A percentile compares a stretch with the other conserved stretches of the same genome.
These are phyloP conservation scores for Podospora comata DNA, from an alignment of 495 filamentous ascomycete species.

Conservation along the genomic window DNA sequence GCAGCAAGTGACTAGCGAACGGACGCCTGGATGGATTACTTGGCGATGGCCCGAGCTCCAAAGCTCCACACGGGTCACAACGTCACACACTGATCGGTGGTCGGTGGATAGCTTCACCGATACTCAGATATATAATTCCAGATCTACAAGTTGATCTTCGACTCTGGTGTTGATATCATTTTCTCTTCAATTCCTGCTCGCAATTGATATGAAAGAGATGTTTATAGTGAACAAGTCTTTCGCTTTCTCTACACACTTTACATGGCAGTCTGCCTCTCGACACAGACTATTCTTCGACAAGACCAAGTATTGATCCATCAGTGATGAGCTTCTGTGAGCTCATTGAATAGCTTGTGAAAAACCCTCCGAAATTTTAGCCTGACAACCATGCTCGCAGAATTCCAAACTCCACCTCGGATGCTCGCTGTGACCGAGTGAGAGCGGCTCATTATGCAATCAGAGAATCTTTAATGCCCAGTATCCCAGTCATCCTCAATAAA, in stretches of 20 bases:
- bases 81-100: not conserved
- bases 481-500: not conserved
- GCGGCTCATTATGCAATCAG: not conserved
- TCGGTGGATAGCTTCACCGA: constrained; percentile 1
- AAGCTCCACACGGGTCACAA: not conserved
- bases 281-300: not conserved
- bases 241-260: not conserved
- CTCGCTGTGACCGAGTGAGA: not conserved
- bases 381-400: not conserved
- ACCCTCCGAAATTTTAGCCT: not conserved
- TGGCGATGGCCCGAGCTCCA: constrained; percentile 19
- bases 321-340: not conserved
- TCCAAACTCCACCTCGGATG: not conserved
- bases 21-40: not conserved
- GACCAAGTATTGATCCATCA: not conserved
- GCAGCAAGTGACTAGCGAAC: not conserved
- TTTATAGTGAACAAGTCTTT: not conserved
- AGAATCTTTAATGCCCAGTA: not conserved
- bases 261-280: not conserved
- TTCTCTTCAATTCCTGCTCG: not conserved
- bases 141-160: not conserved
- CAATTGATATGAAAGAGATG: not conserved
- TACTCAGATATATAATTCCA: not conserved
- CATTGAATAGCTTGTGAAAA: not conserved
- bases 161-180: not conserved